Percentiles rank a stretch among this genome's conserved stretches.
Conservation (phyloP, 106 monocot species). For the Acorus gramineus region DNA sequence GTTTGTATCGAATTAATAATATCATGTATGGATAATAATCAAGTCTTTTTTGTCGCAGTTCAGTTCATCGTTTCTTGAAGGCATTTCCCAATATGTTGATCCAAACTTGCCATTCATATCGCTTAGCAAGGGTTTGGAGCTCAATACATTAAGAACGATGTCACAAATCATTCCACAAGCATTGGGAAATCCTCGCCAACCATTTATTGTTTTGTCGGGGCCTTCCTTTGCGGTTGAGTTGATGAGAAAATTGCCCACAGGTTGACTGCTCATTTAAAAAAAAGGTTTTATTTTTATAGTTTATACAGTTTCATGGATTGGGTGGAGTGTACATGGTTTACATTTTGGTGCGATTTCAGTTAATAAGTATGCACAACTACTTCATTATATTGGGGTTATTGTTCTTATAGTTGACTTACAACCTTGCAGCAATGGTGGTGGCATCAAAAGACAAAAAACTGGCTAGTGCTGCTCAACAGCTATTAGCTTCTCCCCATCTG, state of each 20-base stretch:
- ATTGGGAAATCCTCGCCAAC: slow-evolving; percentile 71
- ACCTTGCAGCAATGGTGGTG: slow-evolving; percentile 76
- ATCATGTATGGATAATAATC: slow-evolving; percentile 7
- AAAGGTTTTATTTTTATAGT: not conserved
- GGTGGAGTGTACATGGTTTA: too few relatives aligned
- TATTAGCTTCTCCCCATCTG: slow-evolving; percentile 76
- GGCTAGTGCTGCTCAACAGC: slow-evolving; percentile 61
- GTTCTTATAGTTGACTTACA: not conserved
- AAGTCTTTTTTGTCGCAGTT: slow-evolving; percentile 60
- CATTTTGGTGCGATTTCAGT: too few relatives aligned
- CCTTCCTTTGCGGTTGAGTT: slow-evolving; percentile 92
- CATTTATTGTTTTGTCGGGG: slow-evolving; percentile 76
- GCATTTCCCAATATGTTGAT: slow-evolving; percentile 70
- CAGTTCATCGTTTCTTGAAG: slow-evolving; percentile 91
- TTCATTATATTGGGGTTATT: not conserved
- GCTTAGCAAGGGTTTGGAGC: slow-evolving; percentile 89
- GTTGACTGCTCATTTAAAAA: slow-evolving; percentile 16
- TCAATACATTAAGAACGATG: slow-evolving; percentile 87
- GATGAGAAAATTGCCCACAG: slow-evolving; percentile 93
- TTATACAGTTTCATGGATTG: too few relatives aligned
- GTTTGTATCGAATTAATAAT: not conserved
- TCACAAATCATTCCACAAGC: slow-evolving; percentile 91
- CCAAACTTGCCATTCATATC: slow-evolving; percentile 92
- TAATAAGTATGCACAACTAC: too few relatives aligned
- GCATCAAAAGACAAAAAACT: slow-evolving; percentile 93